phyloP scores from a whole-genome alignment of 495 filamentous ascomycete species.

The Darksidea phi region DNA sequence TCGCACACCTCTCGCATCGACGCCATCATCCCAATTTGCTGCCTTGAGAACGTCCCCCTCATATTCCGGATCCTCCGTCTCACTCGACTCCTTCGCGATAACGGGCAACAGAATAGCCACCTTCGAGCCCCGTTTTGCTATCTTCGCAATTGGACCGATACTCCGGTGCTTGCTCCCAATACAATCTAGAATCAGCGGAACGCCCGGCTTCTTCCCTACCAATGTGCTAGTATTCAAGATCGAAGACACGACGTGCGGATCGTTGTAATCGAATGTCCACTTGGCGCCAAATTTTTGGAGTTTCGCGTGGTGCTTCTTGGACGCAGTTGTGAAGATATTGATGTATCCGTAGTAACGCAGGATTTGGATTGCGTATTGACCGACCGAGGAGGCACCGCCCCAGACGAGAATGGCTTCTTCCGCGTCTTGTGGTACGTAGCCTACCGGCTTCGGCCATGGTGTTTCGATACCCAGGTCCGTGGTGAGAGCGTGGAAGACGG shows the following conservation, averaged over 20 bases:
- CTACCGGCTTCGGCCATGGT: constrained; percentile 49
- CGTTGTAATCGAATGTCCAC: constrained; percentile 51
- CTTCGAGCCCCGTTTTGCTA: constrained; percentile 47
- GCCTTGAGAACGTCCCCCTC: constrained; percentile 45
- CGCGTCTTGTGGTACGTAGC: constrained; percentile 37
- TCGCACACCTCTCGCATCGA: constrained; percentile 51
- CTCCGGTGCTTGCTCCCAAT: constrained; percentile 51
- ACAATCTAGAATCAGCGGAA: constrained; percentile 54
- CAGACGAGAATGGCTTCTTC: constrained; percentile 51
- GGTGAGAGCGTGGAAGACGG: constrained; percentile 50
- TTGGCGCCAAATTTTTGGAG: constrained; percentile 48
- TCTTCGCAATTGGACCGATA: constrained; percentile 45
- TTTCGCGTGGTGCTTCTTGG: constrained; percentile 45
- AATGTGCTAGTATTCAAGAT: constrained; percentile 34
- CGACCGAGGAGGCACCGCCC: constrained; percentile 55
- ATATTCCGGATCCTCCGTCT: constrained; percentile 46
- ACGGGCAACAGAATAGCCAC: constrained; percentile 56
- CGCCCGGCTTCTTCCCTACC: not conserved
- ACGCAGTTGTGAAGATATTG: constrained; percentile 51
- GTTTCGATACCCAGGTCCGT: constrained; percentile 34
- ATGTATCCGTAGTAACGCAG: constrained; percentile 52
- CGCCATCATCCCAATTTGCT: constrained; percentile 50
- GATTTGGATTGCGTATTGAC: constrained; percentile 52
- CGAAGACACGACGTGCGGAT: constrained; percentile 21
- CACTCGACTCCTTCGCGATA: constrained; percentile 48